Percentiles rank a stretch among this genome's conserved stretches.
These are phyloP conservation scores for Saposhnikovia divaricata DNA, from an alignment of 129 eudicot species.

Conservation along the genomic window DNA sequence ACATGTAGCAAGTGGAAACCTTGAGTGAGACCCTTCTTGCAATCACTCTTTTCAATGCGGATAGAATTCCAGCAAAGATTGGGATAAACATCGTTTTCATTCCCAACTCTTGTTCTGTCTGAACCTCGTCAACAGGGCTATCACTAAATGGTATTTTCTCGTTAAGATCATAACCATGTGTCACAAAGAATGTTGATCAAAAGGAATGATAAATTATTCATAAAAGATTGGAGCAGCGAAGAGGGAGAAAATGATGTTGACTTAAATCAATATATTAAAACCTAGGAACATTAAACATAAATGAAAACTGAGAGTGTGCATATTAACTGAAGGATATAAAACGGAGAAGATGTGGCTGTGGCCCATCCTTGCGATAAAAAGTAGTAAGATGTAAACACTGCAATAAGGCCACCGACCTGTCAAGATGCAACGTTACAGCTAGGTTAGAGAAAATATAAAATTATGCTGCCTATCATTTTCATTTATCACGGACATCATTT, in stretches of 20 bases:
- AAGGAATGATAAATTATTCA: not conserved
- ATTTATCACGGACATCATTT: not conserved
- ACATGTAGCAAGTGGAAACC: constrained; percentile 27
- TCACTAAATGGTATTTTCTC: constrained; percentile 48
- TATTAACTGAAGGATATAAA: constrained; percentile 57
- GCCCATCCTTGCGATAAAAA: constrained; percentile 98
- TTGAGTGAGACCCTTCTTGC: constrained; percentile 86
- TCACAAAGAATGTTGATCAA: not conserved
- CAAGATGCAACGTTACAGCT: constrained; percentile 2
- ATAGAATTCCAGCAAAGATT: constrained; percentile 82
- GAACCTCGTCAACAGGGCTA: constrained; percentile 34
- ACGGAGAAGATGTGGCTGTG: constrained; percentile 69
- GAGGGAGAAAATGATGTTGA: not conserved
- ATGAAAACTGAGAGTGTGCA: not conserved
- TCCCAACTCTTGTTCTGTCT: constrained; percentile 40
- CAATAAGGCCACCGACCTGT: constrained; percentile 87
- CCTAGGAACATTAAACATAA: not conserved
- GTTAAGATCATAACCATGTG: constrained; percentile 45
- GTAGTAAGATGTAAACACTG: constrained; percentile 85
- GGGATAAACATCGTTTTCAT: constrained; percentile 68
- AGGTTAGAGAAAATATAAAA: not conserved
- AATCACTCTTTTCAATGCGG: constrained; percentile 84
- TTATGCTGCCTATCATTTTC: not conserved
- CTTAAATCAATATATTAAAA: not conserved
- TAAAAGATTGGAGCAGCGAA: not conserved